phyloP scores from a whole-genome alignment of 768 basidiomycete species.

The Suillus plorans region DNA sequence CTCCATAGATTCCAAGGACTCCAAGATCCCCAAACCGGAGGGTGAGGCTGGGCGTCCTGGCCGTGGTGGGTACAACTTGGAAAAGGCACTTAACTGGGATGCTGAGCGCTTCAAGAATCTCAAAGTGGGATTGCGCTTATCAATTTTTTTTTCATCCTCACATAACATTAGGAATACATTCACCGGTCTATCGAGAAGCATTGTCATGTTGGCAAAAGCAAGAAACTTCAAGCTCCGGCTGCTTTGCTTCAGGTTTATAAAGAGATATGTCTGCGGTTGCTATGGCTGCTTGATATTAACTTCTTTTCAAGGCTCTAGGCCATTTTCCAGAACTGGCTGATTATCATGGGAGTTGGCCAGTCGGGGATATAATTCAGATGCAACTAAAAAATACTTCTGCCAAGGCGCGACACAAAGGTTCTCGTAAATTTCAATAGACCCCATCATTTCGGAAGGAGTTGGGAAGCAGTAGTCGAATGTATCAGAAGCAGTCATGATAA shows the following conservation, averaged over 20 bases:
- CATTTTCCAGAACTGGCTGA: background rate
- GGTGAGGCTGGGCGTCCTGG: conserved; percentile 9
- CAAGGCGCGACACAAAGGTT: background rate
- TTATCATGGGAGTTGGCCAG: conserved; percentile 4
- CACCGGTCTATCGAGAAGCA: background rate
- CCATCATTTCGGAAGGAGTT: too few species aligned
- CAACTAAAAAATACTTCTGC: background rate
- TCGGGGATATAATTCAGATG: conserved; percentile 3
- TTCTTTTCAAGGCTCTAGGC: too few species aligned
- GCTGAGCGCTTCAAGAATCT: background rate
- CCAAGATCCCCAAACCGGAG: conserved; percentile 11
- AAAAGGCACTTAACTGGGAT: conserved; percentile 6
- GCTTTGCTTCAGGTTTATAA: too few species aligned
- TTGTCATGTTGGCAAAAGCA: background rate
- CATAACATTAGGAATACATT: background rate
- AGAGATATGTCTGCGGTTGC: too few species aligned
- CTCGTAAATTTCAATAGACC: too few species aligned
- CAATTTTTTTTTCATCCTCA: too few species aligned
- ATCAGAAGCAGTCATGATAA: too few species aligned
- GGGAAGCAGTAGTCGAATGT: too few species aligned
- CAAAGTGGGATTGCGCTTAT: background rate
- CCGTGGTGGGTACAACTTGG: conserved; percentile 11
- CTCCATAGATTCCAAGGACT: background rate
- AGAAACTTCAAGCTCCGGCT: background rate
- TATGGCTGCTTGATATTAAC: too few species aligned